These are phyloP conservation scores for Rhodamnia rubescens DNA, from an alignment of 345 rosid species.

Conservation along the genomic window DNA sequence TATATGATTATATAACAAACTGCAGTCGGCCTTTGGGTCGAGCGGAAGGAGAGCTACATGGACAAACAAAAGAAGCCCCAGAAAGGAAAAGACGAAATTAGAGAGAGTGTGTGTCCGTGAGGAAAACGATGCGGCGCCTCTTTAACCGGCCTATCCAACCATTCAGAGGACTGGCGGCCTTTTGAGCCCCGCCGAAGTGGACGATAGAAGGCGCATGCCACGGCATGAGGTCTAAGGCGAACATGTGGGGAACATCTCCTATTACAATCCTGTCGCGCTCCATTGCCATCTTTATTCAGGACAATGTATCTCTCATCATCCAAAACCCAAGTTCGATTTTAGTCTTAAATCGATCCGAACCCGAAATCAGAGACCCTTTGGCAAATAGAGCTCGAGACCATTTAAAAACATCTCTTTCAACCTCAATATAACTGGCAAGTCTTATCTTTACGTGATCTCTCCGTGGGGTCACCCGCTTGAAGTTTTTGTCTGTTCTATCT, in stretches of 20 bases:
- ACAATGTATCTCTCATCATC: rapidly evolving
- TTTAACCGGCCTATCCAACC: too few relatives aligned
- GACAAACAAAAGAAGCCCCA: too few relatives aligned
- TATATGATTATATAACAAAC: too few relatives aligned
- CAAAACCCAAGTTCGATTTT: rapidly evolving
- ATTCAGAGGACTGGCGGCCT: too few relatives aligned
- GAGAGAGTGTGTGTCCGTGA: too few relatives aligned
- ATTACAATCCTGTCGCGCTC: neutral
- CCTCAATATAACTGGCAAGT: neutral
- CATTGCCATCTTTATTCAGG: neutral
- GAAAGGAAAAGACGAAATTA: too few relatives aligned
- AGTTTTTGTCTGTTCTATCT: neutral
- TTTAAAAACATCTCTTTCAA: neutral
- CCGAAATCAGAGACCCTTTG: neutral
- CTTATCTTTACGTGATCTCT: neutral
- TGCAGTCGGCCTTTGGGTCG: too few relatives aligned
- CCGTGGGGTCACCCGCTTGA: neutral
- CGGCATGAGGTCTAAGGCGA: neutral
- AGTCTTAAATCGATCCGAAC: neutral
- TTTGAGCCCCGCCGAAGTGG: too few relatives aligned
- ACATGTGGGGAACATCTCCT: neutral
- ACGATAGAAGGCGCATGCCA: neutral
- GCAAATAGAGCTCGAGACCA: neutral
- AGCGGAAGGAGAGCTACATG: too few relatives aligned
- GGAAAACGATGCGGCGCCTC: too few relatives aligned